These are phyloP conservation scores for Entophlyctis luteolus DNA, from an alignment of 192 early-diverging fungal species.

Conservation along the genomic window DNA sequence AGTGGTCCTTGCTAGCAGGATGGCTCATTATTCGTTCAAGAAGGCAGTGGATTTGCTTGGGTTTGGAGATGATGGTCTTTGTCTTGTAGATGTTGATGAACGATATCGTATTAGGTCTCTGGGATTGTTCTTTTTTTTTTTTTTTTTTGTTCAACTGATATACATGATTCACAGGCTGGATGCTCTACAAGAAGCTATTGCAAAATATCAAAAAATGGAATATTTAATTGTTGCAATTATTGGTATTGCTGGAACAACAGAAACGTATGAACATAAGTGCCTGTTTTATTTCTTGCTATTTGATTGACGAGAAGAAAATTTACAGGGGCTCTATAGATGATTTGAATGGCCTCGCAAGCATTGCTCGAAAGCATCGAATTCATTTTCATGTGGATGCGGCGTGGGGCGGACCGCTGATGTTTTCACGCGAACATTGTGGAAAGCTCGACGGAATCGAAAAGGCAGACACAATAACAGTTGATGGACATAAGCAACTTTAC, in stretches of 20 bases:
- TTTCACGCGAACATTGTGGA: constrained; percentile 43
- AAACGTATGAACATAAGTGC: constrained; percentile 36
- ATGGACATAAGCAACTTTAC: constrained; percentile 62
- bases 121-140: not conserved
- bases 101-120: constrained; percentile 41
- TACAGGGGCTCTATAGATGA: constrained; percentile 48
- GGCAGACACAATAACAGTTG: constrained; percentile 56
- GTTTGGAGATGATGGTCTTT: constrained; percentile 48
- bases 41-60: constrained; percentile 59
- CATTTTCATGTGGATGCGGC: constrained; percentile 59
- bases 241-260: constrained; percentile 54
- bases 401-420: constrained; percentile 58
- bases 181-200: constrained; percentile 32
- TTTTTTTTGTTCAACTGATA: constrained; percentile 14
- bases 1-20: constrained; percentile 42
- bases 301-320: not conserved
- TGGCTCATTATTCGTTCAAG: constrained; percentile 61
- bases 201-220: constrained; percentile 31
- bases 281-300: not conserved
- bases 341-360: constrained; percentile 26
- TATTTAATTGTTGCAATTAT: constrained; percentile 47
- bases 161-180: constrained; percentile 32
- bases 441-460: constrained; percentile 46
- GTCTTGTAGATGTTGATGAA: constrained; percentile 44
- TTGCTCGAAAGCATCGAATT: constrained; percentile 30